Percentiles rank a stretch among this genome's conserved stretches.
phyloP scores from a whole-genome alignment of 2,329 filamentous ascomycete species.

The Fusarium algeriense region DNA sequence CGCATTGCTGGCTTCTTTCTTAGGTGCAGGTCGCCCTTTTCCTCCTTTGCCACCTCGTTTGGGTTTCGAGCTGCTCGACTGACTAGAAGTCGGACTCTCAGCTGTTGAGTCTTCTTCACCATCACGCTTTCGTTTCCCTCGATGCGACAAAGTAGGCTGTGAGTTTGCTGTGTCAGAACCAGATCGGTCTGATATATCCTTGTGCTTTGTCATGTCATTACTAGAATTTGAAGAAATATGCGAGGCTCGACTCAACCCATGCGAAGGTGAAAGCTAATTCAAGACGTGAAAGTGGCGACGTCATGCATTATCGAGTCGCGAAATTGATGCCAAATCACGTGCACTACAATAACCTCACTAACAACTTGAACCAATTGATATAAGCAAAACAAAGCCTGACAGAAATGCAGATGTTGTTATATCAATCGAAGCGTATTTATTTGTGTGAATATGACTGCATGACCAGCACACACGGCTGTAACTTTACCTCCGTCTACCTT shows the following conservation, averaged over 20 bases:
- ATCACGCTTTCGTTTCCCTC: conserved; percentile 44
- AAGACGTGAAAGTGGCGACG: conserved; percentile 32
- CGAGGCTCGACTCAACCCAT: neutral
- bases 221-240: neutral
- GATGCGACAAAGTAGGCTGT: neutral
- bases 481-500: conserved; percentile 25
- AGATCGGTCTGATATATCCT: conserved; percentile 10
- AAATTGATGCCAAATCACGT: conserved; percentile 56
- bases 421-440: conserved; percentile 33
- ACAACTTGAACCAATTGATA: no score
- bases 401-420: neutral
- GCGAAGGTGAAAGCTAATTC: neutral
- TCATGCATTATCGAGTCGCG: conserved; percentile 45
- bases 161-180: neutral
- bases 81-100: conserved; percentile 20
- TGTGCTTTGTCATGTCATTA: conserved; percentile 15
- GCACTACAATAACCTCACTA: conserved; percentile 10
- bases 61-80: conserved; percentile 8
- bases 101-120: conserved; percentile 4
- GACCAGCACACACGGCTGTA: conserved; percentile 34
- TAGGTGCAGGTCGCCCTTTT: conserved; percentile 23
- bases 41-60: conserved; percentile 12
- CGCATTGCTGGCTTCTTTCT: conserved; percentile 36
- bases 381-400: neutral
- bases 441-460: conserved; percentile 37